Evolutionary conservation across 2,329 filamentous ascomycete genomes (phyloP).

Genomic region (Shiraia bambusicola): DNA sequence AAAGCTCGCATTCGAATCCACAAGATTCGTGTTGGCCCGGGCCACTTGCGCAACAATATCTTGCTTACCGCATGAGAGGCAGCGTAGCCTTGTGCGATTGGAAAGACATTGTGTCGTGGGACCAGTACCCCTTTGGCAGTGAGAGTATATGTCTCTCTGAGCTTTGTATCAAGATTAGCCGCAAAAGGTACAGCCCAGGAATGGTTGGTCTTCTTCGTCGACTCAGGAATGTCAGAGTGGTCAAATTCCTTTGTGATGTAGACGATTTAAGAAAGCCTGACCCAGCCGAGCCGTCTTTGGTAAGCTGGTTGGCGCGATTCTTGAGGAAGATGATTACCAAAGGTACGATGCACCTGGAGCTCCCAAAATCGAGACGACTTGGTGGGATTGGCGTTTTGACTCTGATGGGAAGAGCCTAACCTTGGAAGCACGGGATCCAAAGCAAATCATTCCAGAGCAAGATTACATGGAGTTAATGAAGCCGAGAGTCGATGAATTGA

Average conservation of each 20-base stretch:
- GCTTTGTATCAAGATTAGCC: slow-evolving; percentile 31
- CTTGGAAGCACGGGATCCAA: slow-evolving; percentile 32
- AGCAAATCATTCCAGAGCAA: slow-evolving; percentile 36
- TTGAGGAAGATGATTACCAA: slow-evolving; percentile 46
- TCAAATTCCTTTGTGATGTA: slow-evolving; percentile 40
- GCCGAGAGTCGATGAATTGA: slow-evolving; percentile 41
- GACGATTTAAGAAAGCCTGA: neutral
- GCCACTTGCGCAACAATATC: slow-evolving; percentile 5
- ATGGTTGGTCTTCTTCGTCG: slow-evolving; percentile 38
- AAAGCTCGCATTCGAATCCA: slow-evolving; percentile 38
- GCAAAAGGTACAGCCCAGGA: slow-evolving; percentile 38
- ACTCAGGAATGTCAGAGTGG: slow-evolving; percentile 33
- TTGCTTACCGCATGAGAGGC: slow-evolving; percentile 16
- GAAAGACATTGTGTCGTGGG: slow-evolving; percentile 35
- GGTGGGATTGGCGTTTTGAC: slow-evolving; percentile 46
- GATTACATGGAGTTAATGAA: slow-evolving; percentile 42
- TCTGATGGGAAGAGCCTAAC: slow-evolving; percentile 28
- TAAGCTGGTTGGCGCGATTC: slow-evolving; percentile 40
- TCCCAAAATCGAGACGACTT: slow-evolving; percentile 34
- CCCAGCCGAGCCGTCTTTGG: slow-evolving; percentile 20
- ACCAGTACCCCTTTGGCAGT: slow-evolving; percentile 33
- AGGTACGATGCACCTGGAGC: slow-evolving; percentile 39
- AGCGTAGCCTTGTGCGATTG: slow-evolving; percentile 36
- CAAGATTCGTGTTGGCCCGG: slow-evolving; percentile 35
- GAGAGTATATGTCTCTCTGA: slow-evolving; percentile 25